These are phyloP conservation scores for Camellia lanceoleosa DNA, from an alignment of 148 eudicot species.

Conservation along the genomic window DNA sequence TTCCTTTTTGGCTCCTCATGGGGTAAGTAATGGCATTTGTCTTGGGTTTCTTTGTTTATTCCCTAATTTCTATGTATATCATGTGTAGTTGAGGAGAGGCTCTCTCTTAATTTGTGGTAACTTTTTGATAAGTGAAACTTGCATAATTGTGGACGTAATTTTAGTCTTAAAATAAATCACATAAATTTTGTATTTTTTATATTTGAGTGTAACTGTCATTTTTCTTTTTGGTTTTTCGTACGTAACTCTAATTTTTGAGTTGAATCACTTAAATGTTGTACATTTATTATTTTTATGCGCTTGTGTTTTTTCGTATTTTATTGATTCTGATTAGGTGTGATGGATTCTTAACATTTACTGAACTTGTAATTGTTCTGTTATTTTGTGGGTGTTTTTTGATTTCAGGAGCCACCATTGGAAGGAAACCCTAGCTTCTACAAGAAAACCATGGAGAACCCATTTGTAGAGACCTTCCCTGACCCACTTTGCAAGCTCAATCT, in stretches of 20 bases:
- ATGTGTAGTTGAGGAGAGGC: too few species aligned
- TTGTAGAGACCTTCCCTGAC: slow-evolving; percentile 51
- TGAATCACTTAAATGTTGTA: too few species aligned
- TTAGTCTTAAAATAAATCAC: too few species aligned
- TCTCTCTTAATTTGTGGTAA: too few species aligned
- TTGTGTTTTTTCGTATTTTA: too few species aligned
- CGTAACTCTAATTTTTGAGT: too few species aligned
- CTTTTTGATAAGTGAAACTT: too few species aligned
- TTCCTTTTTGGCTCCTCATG: slow-evolving; percentile 24
- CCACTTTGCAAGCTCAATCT: slow-evolving; percentile 71
- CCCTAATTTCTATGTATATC: background rate
- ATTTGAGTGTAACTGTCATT: background rate
- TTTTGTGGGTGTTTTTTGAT: slow-evolving; percentile 17
- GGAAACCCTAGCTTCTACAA: slow-evolving; percentile 15
- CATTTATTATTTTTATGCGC: too few species aligned
- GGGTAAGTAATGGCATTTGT: slow-evolving; percentile 17
- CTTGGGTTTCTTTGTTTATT: background rate
- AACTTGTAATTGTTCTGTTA: background rate
- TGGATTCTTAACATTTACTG: too few species aligned
- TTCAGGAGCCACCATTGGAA: slow-evolving; percentile 29
- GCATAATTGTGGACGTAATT: too few species aligned
- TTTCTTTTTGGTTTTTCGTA: too few species aligned
- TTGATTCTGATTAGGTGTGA: too few species aligned
- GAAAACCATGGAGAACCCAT: slow-evolving; percentile 45
- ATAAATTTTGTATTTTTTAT: background rate